Evolutionary conservation across 2,329 filamentous ascomycete genomes (phyloP), one percentile per base, ranked within the genome.

Genomic region (Cercospora citrullina): DNA sequence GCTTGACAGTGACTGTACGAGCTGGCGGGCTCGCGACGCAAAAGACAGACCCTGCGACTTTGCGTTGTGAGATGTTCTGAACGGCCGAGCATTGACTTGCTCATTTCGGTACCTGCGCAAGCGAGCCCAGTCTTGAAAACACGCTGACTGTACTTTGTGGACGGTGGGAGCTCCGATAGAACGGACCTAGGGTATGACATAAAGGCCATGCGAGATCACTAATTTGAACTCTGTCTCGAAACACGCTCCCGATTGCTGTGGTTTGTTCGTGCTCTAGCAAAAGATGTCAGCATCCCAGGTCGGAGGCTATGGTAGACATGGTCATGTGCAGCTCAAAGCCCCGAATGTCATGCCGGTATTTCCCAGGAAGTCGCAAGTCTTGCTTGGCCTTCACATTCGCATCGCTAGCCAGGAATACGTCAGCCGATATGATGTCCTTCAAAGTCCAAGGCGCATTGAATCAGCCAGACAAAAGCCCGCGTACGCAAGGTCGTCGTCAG

Each of bases 281-380:
- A 4, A 2, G 5, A 23, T 21, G 3, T 5, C 45, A 48, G n/a
- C 21, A 10, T 21, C 6, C 45, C 9, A 23, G 45, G 18, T 18
- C 45, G 9, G 18, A 48, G 45, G 45, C n/a, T 48, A 10, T 6
- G 18, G 45, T 48, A 23, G 45, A 48, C n/a, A 3, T 48, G 45
- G 45, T 48, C 45, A 26, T 53, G 48, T 53, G 48, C 48, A 53
- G 48, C 48, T 53, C 48, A 55, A 55, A 55, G 48, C 23, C 48
- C 14, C 48, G 23, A 55, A 9, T 55, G 48, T 23, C 48, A 55
- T 28, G 48, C 21, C 48, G 16, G 23, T 55, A 55, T 16, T 16
- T 28, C 23, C 48, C 23, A 28, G 48, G 14, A n/a, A 55, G 48
- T 55, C 23, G 48, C 21, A n/a, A 55, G 23, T 55, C 26, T 28